Conservation (phyloP, 2,329 filamentous ascomycete genomes). For the Claviceps paspali region DNA sequence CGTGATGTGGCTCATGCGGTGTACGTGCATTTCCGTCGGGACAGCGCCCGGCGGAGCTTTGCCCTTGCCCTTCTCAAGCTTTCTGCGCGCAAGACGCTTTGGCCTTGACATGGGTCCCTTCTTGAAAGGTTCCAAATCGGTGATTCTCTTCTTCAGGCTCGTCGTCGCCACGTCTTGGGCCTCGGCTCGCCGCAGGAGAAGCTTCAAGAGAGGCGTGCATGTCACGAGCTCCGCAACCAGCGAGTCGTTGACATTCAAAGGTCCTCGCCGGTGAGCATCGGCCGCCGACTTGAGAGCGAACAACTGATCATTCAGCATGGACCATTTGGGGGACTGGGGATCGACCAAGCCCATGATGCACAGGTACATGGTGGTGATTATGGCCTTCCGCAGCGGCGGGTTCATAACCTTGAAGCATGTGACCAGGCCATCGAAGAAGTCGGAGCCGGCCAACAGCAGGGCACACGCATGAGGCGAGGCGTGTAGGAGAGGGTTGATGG, state of each 20-base stretch:
- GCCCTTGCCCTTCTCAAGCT: slow-evolving; percentile 52
- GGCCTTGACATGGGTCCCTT: slow-evolving; percentile 38
- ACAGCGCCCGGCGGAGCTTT: slow-evolving; percentile 22
- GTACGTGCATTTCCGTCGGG: slow-evolving; percentile 48
- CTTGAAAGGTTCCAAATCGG: slow-evolving; percentile 43
- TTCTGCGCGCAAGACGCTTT: slow-evolving; percentile 32
- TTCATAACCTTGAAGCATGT: slow-evolving; percentile 50
- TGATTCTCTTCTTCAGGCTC: slow-evolving; percentile 44
- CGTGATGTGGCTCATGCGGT: slow-evolving; percentile 70
- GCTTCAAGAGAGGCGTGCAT: slow-evolving; percentile 57
- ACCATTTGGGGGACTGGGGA: slow-evolving; percentile 50
- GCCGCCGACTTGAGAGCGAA: slow-evolving; percentile 64
- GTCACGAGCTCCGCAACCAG: slow-evolving; percentile 73
- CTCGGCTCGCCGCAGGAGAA: slow-evolving; percentile 40
- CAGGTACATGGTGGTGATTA: slow-evolving; percentile 62
- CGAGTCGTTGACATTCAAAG: slow-evolving; percentile 45
- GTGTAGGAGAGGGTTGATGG: slow-evolving; percentile 48
- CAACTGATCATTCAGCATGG: slow-evolving; percentile 66
- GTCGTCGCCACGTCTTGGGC: slow-evolving; percentile 31
- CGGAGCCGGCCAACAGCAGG: slow-evolving; percentile 68
- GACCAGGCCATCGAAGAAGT: slow-evolving; percentile 67
- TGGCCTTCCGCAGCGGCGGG: slow-evolving; percentile 45
- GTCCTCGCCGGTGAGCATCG: slow-evolving; percentile 43
- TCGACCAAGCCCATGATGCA: slow-evolving; percentile 58
- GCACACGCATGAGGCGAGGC: slow-evolving; percentile 40